Evolutionary conservation across 495 filamentous ascomycete genomes (phyloP), one percentile per base, ranked within the genome.

Genomic region (Penicillium ucsense): DNA sequence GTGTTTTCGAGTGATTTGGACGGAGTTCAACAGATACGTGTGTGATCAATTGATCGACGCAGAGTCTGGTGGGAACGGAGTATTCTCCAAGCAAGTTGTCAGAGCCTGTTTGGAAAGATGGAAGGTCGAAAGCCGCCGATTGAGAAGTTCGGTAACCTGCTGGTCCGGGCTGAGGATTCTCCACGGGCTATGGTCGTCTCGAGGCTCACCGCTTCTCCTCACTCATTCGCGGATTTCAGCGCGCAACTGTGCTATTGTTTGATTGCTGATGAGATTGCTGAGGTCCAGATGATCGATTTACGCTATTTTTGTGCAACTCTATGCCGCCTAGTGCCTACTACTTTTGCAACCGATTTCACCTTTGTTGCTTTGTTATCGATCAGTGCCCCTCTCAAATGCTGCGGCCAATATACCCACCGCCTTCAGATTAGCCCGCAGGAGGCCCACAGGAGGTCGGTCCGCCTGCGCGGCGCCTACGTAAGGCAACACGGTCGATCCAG

Each of bases 151-250:
- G 51, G 35, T 48, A 59, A 41, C 20, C 48, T 53, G 50, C 34
- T 48, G 54, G 51, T 45, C 34, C 51, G 54, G 51, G 51, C 43
- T 57, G 49, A 55, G 57, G 57, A 54, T 60, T 60, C 57, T 50
- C 54, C 35, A 53, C 31, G 40, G 29, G 31, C 44, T 34, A 30
- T 20, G 34, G 30, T 1, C 8, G 43, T 33, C 41, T 49, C 38
- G 41, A 41, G 33, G 43, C 41, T 51, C 52, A 55, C 53, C 53
- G 53, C 53, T 46, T 35, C 47, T 39, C 30, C 28, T 32, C 33
- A 28, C 43, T 28, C 40, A 27, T 35, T 44, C 20, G 45, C 44
- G 36, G 45, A 49, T 41, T 40, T 45, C 43, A 43, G 12, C 50
- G 42, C 28, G 33, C 35, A 41, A 3, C 30, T 38, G 27, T 8